Base-by-base conservation (phyloP, 306 rosid species). In the Prunus kanzakura region DNA sequence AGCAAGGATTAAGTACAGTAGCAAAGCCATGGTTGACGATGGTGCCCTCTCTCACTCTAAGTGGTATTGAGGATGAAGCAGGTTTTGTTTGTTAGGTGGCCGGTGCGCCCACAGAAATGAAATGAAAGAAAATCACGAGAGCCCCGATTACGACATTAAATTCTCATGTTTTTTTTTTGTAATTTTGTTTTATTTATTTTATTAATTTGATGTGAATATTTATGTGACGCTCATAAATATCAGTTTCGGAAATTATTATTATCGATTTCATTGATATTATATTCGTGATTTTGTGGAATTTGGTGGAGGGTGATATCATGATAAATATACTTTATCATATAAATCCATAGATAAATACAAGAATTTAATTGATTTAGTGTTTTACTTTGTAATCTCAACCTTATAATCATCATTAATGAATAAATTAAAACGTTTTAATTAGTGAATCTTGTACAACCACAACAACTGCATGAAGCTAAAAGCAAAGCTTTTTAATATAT, bases 91-190 rank as follows among this genome's bases (percentile, higher is more conserved):
- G 76, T 83, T 83, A 57, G 93, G 79, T 86, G 85, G 86, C 71
- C 73, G 68, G 54, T 57, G 73, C 38, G 63, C 83, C 69, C 71
- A 69, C 54, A 66, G 74, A 69, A 86, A 73, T 79, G 76, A 86
- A 86, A 81, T 83, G 79, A 88, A 88, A 84, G 95, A 79, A 81
- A 79, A 77, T 88, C 95, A 91, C 91, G 95, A 75, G 91, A 82
- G 75, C 69, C 57, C 68, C 85, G 82, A 89, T 78, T 52, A 52
- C 45, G 69, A 77, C 72, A 69, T 83, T 29, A 62, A 63, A 69
- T 72, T 80, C 70, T 46, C 13, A 13, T 2, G 23, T 57, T 38
- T 38, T 9, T 38, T 20, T 38, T 14, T 65, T 64, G 23, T 23
- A 75, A 60, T 11, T 13, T 65, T 56, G 10, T 1, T 54, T 29